Conservation (phyloP, 1,284 basidiomycete genomes). For the Papiliotrema fonsecae region DNA sequence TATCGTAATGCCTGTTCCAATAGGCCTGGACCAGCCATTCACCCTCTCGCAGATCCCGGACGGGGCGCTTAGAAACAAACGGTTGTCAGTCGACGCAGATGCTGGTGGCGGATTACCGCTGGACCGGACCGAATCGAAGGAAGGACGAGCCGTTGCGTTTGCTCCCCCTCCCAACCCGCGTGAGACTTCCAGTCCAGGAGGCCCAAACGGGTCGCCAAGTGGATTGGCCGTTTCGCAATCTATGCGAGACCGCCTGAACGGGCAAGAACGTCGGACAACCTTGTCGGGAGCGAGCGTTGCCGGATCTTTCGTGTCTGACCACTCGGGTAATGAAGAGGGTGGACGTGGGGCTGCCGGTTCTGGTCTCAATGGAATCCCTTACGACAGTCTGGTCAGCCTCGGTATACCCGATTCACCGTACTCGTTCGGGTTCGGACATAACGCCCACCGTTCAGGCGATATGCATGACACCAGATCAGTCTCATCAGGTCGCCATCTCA, state of each 20-base stretch:
- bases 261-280: conserved; percentile 12
- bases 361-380: conserved; percentile 65
- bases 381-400: conserved; percentile 70
- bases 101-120: conserved; percentile 7
- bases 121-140: conserved; percentile 24
- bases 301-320: conserved; percentile 28
- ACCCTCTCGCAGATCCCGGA: conserved; percentile 16
- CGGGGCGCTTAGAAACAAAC: conserved; percentile 19
- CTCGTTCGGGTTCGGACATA: conserved; percentile 41
- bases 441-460: conserved; percentile 11
- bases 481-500: neutral
- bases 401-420: conserved; percentile 72
- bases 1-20: neutral
- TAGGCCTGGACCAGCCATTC: conserved; percentile 18
- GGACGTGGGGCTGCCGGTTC: too few relatives aligned
- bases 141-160: conserved; percentile 38
- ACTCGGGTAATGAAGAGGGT: conserved; percentile 18
- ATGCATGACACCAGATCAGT: neutral
- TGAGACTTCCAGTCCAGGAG: neutral
- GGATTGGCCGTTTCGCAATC: conserved; percentile 13
- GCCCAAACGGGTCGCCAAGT: conserved; percentile 2
- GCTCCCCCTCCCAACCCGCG: conserved; percentile 24
- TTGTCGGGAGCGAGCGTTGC: conserved; percentile 27
- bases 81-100: conserved; percentile 15
- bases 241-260: conserved; percentile 21